Conservation (phyloP, 345 rosid species). For the Citrus australasica region DNA sequence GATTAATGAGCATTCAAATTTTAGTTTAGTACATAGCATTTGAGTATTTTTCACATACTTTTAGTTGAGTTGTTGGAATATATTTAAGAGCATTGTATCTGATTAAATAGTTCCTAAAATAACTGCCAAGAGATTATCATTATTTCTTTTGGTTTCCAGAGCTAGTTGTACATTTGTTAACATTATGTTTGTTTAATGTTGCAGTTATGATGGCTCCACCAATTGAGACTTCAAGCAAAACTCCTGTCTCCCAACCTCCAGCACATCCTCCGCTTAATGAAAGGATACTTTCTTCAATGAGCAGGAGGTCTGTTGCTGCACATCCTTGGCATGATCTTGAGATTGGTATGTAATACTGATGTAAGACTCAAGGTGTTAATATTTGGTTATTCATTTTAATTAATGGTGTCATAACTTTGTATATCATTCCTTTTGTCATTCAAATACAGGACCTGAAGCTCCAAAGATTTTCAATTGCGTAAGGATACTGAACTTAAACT, state of each 20-base stretch:
- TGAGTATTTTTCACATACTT: no score
- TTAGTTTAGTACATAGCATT: neutral
- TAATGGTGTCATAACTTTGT: neutral
- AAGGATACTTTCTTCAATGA: constrained; percentile 90
- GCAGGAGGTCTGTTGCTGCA: constrained; percentile 88
- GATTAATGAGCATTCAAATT: neutral
- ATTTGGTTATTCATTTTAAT: neutral
- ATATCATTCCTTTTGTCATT: neutral
- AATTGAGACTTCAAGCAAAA: constrained; percentile 44
- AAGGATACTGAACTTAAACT: constrained; percentile 30
- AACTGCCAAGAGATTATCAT: neutral
- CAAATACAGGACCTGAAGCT: constrained; percentile 77
- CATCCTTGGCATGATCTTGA: constrained; percentile 99
- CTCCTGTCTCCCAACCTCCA: constrained; percentile 23
- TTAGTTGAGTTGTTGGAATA: neutral
- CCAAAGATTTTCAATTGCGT: constrained; percentile 80
- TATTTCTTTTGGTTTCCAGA: constrained; percentile 2
- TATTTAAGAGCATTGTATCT: neutral
- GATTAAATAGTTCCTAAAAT: neutral
- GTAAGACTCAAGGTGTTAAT: neutral
- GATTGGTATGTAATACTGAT: constrained; percentile 53
- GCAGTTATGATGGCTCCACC: constrained; percentile 85
- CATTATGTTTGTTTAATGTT: neutral
- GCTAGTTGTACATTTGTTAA: neutral
- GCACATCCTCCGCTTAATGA: constrained; percentile 80